phyloP scores from a whole-genome alignment of 352 stramenopile species.

The Elongisporangium anandrum region DNA sequence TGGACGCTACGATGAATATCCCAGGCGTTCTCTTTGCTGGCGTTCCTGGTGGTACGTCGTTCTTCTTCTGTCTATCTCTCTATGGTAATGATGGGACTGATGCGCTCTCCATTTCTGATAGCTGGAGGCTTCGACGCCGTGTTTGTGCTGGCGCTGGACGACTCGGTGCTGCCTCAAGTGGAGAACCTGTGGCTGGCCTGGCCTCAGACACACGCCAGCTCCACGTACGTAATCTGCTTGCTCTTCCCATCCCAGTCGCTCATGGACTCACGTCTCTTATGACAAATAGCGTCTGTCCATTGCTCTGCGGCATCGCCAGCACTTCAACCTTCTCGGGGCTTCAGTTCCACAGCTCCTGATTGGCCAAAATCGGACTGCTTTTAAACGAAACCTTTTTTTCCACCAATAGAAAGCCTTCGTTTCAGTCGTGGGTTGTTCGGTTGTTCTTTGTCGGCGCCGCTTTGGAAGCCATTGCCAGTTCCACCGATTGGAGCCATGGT shows the following conservation, averaged over 20 bases:
- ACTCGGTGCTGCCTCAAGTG: constrained; percentile 41
- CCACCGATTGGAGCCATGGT: neutral
- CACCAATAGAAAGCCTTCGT: neutral
- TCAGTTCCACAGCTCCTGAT: constrained; percentile 1
- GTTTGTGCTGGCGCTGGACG: constrained; percentile 86
- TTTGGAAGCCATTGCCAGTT: neutral
- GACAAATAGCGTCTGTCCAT: constrained; percentile 49
- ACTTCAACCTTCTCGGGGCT: neutral
- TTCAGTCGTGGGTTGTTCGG: neutral
- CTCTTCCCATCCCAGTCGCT: neutral
- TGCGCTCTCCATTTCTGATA: no score
- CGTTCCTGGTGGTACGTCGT: constrained; percentile 84
- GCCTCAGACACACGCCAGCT: constrained; percentile 34
- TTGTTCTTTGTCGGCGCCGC: neutral
- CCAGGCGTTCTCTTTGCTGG: constrained; percentile 92
- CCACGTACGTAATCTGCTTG: constrained; percentile 27
- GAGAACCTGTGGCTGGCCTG: constrained; percentile 77
- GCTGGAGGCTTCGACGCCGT: constrained; percentile 96
- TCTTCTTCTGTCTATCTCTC: neutral
- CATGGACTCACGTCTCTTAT: neutral
- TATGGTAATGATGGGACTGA: neutral
- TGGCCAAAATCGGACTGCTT: neutral
- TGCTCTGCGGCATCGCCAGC: constrained; percentile 52
- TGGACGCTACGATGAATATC: constrained; percentile 90
- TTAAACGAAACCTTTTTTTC: neutral